Conservation (phyloP, 768 basidiomycete species). For the Phylloporus sp. region DNA sequence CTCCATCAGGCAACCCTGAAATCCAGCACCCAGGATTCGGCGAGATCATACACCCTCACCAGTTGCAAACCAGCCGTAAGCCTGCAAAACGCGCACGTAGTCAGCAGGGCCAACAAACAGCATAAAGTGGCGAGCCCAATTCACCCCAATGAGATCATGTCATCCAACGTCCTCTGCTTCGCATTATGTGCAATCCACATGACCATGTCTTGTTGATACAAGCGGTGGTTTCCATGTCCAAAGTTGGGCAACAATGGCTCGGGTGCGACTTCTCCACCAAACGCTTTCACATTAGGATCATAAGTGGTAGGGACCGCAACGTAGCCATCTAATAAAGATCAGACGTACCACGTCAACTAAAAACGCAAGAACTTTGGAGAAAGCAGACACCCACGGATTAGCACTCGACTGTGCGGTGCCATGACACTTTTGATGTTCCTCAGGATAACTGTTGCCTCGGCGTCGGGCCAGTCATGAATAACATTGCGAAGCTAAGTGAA, state of each 20-base stretch:
- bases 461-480: slow-evolving; percentile 29
- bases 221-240: slow-evolving; percentile 37
- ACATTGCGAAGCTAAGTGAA: neutral
- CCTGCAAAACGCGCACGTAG: slow-evolving; percentile 5
- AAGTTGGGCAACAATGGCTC: slow-evolving; percentile 38
- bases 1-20: slow-evolving; percentile 19
- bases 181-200: slow-evolving; percentile 43
- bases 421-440: slow-evolving; percentile 28
- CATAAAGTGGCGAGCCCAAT: neutral
- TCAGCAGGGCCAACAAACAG: too few relatives aligned
- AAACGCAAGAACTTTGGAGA: too few relatives aligned
- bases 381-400: slow-evolving; percentile 32
- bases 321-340: slow-evolving; percentile 19
- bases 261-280: slow-evolving; percentile 32
- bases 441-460: slow-evolving; percentile 30
- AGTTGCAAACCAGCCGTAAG: slow-evolving; percentile 17
- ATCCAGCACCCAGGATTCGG: slow-evolving; percentile 24
- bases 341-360: neutral
- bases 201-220: slow-evolving; percentile 43
- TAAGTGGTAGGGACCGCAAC: slow-evolving; percentile 14
- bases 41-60: slow-evolving; percentile 28
- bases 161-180: slow-evolving; percentile 40
- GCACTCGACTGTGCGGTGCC: slow-evolving; percentile 26
- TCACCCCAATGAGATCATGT: slow-evolving; percentile 36
- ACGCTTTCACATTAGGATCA: slow-evolving; percentile 3